phyloP scores from a whole-genome alignment of 768 basidiomycete genomes.

The Kwoniella mangroviensis region DNA sequence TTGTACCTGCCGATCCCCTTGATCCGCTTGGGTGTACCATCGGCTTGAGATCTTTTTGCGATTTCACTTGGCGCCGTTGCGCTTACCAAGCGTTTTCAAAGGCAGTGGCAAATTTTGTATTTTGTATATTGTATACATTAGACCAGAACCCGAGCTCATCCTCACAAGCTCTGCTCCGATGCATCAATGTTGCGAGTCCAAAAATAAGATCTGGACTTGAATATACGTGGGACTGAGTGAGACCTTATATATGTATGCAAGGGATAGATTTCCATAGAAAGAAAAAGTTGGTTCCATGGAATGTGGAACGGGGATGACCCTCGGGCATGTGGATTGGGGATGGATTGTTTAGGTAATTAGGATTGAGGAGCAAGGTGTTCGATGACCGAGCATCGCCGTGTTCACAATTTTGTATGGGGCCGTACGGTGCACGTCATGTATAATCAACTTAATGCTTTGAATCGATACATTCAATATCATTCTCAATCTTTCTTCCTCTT shows the following conservation, averaged over 20 bases:
- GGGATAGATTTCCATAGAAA: neutral
- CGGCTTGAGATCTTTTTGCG: neutral
- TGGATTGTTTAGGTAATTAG: neutral
- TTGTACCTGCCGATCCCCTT: neutral
- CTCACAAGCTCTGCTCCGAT: neutral
- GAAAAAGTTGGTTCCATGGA: neutral
- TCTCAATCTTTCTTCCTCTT: neutral
- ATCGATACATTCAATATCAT: neutral
- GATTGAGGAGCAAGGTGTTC: conserved; percentile 1
- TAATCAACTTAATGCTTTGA: neutral
- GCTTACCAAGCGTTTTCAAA: neutral
- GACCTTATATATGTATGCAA: neutral
- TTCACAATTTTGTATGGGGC: neutral
- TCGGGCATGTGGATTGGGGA: conserved; percentile 1
- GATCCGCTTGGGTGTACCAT: neutral
- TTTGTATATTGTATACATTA: no score
- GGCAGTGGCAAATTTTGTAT: neutral
- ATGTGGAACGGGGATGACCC: neutral
- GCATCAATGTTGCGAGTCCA: neutral
- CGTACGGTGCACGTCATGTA: conserved; percentile 5
- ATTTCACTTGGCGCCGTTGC: neutral
- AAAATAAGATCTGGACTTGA: neutral
- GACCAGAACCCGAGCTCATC: neutral
- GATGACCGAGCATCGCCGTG: conserved; percentile 13
- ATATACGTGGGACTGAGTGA: neutral